Conservation (phyloP, 345 rosid genomes). For the Acer saccharum region DNA sequence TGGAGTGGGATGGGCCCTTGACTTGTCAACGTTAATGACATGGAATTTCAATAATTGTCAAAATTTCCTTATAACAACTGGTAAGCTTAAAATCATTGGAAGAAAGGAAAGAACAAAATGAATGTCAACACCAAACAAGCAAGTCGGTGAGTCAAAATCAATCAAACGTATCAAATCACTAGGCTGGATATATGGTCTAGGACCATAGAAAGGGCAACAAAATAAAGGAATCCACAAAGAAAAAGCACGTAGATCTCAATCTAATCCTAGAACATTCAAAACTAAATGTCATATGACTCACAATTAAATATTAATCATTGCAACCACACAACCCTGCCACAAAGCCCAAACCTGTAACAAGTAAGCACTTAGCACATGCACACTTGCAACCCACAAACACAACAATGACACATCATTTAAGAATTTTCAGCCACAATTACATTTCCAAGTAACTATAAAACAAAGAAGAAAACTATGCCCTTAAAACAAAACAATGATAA, state of each 20-base stretch:
- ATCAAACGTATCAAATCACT: neutral
- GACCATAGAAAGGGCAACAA: neutral
- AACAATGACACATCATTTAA: neutral
- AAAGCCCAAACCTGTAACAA: neutral
- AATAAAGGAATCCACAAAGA: neutral
- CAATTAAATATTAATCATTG: too few species aligned
- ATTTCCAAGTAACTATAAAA: neutral
- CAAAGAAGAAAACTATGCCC: neutral
- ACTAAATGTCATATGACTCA: neutral
- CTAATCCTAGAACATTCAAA: neutral
- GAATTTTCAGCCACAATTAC: neutral
- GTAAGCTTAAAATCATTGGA: neutral
- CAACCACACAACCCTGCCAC: neutral
- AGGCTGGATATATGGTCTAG: neutral
- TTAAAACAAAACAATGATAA: neutral
- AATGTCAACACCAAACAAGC: constrained; percentile 4
- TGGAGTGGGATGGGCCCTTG: too few species aligned
- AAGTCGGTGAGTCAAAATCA: neutral
- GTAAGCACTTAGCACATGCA: neutral
- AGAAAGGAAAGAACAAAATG: neutral
- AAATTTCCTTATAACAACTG: too few species aligned
- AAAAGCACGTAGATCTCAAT: neutral
- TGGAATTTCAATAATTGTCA: too few species aligned
- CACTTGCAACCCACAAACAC: neutral
- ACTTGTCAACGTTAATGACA: too few species aligned